Evolutionary conservation across 495 filamentous ascomycete genomes (phyloP).

Genomic region (Hypomontagnella monticulosa): DNA sequence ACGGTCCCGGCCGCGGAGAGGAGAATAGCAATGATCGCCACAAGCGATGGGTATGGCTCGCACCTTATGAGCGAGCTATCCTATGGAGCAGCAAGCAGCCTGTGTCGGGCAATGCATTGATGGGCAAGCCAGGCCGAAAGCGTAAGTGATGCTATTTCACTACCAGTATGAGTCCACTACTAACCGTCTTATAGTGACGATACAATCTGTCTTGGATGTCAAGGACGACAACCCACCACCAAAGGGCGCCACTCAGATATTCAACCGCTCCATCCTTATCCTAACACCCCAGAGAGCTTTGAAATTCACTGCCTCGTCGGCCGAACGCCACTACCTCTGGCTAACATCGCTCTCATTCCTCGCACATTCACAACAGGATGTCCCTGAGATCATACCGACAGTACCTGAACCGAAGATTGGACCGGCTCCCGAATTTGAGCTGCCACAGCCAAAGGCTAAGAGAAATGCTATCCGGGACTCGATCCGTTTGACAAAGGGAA

Average conservation of each 20-base stretch:
- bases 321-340: slow-evolving; percentile 95
- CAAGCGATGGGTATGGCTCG: slow-evolving; percentile 98
- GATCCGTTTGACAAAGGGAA: slow-evolving; percentile 87
- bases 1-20: slow-evolving; percentile 64
- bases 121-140: slow-evolving; percentile 96
- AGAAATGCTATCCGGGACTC: slow-evolving; percentile 85
- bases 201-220: slow-evolving; percentile 96
- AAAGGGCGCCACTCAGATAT: slow-evolving; percentile 71
- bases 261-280: slow-evolving; percentile 95
- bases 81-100: slow-evolving; percentile 99
- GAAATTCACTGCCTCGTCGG: slow-evolving; percentile 87
- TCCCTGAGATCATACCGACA: slow-evolving; percentile 71
- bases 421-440: slow-evolving; percentile 59
- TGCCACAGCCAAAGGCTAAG: slow-evolving; percentile 54
- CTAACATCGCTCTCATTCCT: slow-evolving; percentile 93
- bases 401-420: slow-evolving; percentile 61
- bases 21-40: slow-evolving; percentile 77
- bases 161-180: background rate
- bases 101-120: slow-evolving; percentile 81
- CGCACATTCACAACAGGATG: slow-evolving; percentile 80
- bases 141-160: slow-evolving; percentile 67
- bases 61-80: slow-evolving; percentile 92
- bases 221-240: slow-evolving; percentile 92
- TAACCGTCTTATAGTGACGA: slow-evolving; percentile 70
- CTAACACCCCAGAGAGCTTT: slow-evolving; percentile 91